Conservation (phyloP, 2,329 filamentous ascomycete species). For the Aspergillus latus region DNA sequence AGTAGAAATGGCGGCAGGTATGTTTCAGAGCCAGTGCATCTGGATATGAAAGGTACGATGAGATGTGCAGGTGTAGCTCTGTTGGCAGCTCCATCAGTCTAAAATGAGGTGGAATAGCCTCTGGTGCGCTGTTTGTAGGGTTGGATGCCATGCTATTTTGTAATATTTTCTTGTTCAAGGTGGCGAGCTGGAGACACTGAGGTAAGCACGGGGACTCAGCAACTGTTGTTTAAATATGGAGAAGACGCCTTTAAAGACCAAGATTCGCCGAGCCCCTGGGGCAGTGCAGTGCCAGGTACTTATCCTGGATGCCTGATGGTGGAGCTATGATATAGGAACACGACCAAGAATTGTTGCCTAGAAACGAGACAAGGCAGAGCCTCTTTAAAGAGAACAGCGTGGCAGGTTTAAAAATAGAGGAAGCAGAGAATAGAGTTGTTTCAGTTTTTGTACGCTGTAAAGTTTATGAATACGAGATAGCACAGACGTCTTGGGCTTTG, state of each 20-base stretch:
- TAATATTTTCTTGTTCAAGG: neutral
- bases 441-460: constrained; percentile 5
- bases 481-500: neutral
- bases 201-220: neutral
- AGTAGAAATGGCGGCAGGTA: constrained; percentile 62
- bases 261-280: constrained; percentile 7
- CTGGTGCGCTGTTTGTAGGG: neutral
- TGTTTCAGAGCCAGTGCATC: constrained; percentile 71
- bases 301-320: neutral
- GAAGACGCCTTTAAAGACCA: neutral
- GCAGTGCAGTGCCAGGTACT: constrained; percentile 8
- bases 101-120: neutral
- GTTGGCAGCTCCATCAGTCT: constrained; percentile 58
- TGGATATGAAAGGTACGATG: constrained; percentile 63
- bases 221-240: neutral
- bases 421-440: constrained; percentile 5
- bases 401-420: constrained; percentile 1
- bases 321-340: constrained; percentile 13
- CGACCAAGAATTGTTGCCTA: constrained; percentile 17
- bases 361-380: neutral
- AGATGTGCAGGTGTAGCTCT: constrained; percentile 67
- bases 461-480: neutral
- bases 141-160: constrained; percentile 9
- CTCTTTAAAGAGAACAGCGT: constrained; percentile 5
- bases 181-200: neutral